These are phyloP conservation scores for Calocybe gangraenosa DNA, from an alignment of 768 basidiomycete genomes.

Conservation along the genomic window DNA sequence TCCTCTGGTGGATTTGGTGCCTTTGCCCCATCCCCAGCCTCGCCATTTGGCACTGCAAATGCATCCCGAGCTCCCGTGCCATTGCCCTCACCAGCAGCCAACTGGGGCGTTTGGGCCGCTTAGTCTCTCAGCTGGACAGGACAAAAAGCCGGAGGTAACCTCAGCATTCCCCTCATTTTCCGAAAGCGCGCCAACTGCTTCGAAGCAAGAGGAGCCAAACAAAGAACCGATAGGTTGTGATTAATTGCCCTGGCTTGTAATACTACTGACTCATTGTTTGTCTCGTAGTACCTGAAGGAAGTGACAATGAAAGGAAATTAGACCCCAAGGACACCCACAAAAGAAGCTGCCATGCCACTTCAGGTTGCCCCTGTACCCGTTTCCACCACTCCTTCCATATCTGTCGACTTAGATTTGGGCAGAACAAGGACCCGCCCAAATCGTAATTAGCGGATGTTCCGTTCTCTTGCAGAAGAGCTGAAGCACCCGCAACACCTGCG, in stretches of 20 bases:
- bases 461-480: slow-evolving; percentile 41
- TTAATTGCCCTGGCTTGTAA: too few relatives aligned
- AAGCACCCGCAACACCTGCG: slow-evolving; percentile 23
- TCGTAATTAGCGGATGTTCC: slow-evolving; percentile 61
- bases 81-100: slow-evolving; percentile 1
- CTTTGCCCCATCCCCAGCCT: slow-evolving; percentile 21
- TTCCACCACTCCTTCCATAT: slow-evolving; percentile 30
- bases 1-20: slow-evolving; percentile 16
- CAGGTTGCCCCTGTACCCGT: slow-evolving; percentile 20
- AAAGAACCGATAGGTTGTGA: too few relatives aligned
- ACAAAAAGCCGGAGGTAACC: slow-evolving; percentile 6
- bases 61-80: slow-evolving; percentile 3
- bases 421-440: slow-evolving; percentile 61
- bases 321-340: slow-evolving; percentile 62
- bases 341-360: slow-evolving; percentile 33
- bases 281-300: slow-evolving; percentile 14
- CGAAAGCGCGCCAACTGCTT: neutral
- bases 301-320: slow-evolving; percentile 30
- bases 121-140: slow-evolving; percentile 23
- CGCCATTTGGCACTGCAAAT: slow-evolving; percentile 21
- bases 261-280: slow-evolving; percentile 6
- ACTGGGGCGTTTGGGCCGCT: slow-evolving; percentile 18
- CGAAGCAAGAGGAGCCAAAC: neutral
- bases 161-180: slow-evolving; percentile 9
- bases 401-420: slow-evolving; percentile 45